phyloP scores from a whole-genome alignment of 2,329 filamentous ascomycete species.

The Neoscytalidium dimidiatum region DNA sequence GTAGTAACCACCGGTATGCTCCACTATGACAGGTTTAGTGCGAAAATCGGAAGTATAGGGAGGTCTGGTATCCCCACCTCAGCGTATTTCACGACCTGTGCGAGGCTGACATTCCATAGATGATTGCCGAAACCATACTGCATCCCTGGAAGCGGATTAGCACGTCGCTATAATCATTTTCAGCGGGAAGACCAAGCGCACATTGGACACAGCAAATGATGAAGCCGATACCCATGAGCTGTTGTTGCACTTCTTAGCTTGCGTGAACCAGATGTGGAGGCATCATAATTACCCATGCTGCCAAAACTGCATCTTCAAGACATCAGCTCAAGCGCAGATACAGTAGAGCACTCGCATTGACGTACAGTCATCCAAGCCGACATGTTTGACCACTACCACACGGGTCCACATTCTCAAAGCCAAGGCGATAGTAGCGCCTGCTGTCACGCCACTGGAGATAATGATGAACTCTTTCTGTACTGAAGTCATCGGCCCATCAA shows the following conservation, averaged over 20 bases:
- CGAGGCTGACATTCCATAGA: neutral
- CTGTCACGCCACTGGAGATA: neutral
- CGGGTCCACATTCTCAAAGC: neutral
- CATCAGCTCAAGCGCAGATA: neutral
- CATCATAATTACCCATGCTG: neutral
- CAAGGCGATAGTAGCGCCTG: neutral
- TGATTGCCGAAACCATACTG: slow-evolving; percentile 1
- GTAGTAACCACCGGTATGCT: neutral
- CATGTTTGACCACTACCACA: neutral
- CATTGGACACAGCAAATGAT: neutral
- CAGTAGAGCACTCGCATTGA: neutral
- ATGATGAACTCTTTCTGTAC: neutral
- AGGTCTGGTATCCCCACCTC: neutral
- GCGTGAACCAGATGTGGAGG: neutral
- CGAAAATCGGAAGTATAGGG: no score
- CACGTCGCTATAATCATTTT: neutral
- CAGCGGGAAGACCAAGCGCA: neutral
- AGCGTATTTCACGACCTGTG: neutral
- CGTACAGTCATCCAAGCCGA: slow-evolving; percentile 7
- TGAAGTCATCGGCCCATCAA: neutral
- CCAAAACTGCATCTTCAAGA: neutral
- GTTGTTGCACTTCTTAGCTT: neutral
- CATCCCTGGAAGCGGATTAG: neutral
- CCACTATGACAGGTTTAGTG: neutral
- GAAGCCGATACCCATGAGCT: slow-evolving; percentile 2